Evolutionary conservation across 148 eudicot species (phyloP), one percentile per base, ranked within the genome.

Genomic region (Oxyria digyna): DNA sequence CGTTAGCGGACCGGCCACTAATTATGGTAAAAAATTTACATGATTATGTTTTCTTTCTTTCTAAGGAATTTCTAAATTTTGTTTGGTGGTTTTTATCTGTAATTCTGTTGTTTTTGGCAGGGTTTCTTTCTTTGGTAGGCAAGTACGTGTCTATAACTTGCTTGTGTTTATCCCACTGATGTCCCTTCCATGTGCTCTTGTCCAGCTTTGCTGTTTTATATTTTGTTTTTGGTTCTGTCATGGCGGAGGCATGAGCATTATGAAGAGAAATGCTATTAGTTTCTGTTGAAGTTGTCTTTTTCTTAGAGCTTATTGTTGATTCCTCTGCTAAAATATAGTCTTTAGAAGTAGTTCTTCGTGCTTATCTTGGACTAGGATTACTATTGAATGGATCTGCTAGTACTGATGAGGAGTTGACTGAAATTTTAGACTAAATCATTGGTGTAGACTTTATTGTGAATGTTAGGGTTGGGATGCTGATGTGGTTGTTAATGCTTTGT

Each of bases 1-100:
- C 63, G 62, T 84, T 52, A 94, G 92, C 81, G 89, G 96, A 78
- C 82, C 82, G 59, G 85, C 86, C 69, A 83, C 87, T 73, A 80
- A 83, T 72, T 84, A 79, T 76, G 85, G 85, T 82, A 82, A 74
- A 33, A 33, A 23, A 18, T 64, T 33, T 33, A 33, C n/a, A 8
- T 55, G 49, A 43, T 43, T 17, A 7, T 18, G 23, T 48, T 20
- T 18, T 21, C 21, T 0, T 46, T 21, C n/a, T 4, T 48, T 2
- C 13, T 14, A 3, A 6, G 20, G 4, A 46, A 5, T 46, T 46
- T n/a, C 52, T 46, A 21, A 18, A 46, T 52, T 23, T 55, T 55
- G 32, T 55, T 55, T 55, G 32, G 4, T 55, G 4, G 31, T 10
- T 55, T 55, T 11, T 55, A 17, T 18, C 35, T 10, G 48, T 3